Evolutionary conservation across 192 early-diverging fungal species (phyloP), one percentile per base, ranked within the genome.

Genomic region (Ambispora gerdemannii): DNA sequence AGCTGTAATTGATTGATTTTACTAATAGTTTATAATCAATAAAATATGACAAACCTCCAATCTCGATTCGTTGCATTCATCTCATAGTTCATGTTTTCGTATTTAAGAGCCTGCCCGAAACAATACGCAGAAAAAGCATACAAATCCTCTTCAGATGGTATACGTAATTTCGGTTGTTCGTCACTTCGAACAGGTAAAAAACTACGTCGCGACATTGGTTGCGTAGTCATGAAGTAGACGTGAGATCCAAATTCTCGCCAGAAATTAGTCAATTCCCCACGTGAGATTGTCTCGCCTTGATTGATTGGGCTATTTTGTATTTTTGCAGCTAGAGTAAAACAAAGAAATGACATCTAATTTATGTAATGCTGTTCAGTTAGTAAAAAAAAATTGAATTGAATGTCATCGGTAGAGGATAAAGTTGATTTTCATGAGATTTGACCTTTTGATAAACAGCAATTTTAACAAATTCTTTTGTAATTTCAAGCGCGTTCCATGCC

Each of bases 371-470:
- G n/a, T n/a, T n/a, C n/a, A n/a, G n/a, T n/a, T n/a, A n/a, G n/a
- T n/a, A n/a, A 28, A 43, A 31, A 15, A 49, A 20, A 49, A 60
- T 65, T 52, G 30, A 50, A 19, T 17, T 36, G 8, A 67, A 47
- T 3, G 17, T 20, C 28, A n/a, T 22, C 34, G 49, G 35, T 17
- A 33, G 33, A 31, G 30, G 31, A 31, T 19, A 19, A 36, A 34
- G 58, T 47, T 20, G 24, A 25, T 25, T 20, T n/a, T 24, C 17
- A 56, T 20, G 15, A n/a, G 30, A 35, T 3, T 38, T 66, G 63
- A 87, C 85, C 73, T 72, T 81, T 71, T 93, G 91, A 55, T 82
- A 83, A 28, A 78, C 76, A 1, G 77, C 76, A 22, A 93, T 87
- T 20, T 82, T 64, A 19, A 59, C 63, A 8, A 74, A 74, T n/a